These are phyloP conservation scores for Drechslerella dactyloides DNA, from an alignment of 2,329 filamentous ascomycete genomes.

Conservation along the genomic window DNA sequence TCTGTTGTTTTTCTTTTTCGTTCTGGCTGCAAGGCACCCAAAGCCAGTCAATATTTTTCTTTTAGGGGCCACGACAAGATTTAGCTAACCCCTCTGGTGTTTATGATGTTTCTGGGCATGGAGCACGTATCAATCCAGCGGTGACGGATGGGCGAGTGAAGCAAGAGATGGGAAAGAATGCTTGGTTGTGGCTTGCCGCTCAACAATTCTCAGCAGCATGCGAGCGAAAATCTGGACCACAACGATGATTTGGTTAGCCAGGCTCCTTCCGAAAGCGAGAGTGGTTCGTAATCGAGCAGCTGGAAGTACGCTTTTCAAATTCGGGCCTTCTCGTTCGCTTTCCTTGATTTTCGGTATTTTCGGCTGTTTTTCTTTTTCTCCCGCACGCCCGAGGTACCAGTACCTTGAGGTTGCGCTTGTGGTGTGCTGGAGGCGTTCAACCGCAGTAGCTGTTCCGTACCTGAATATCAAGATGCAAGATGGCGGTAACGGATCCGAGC, in stretches of 20 bases:
- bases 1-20: constrained; percentile 8
- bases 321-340: constrained; percentile 2
- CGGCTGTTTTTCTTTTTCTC: constrained; percentile 21
- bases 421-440: not conserved
- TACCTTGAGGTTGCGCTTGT: not conserved
- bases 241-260: constrained; percentile 22
- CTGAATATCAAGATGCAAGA: constrained; percentile 46
- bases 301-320: not conserved
- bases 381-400: not conserved
- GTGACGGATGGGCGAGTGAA: constrained; percentile 39
- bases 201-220: constrained; percentile 33
- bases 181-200: constrained; percentile 38
- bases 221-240: constrained; percentile 23
- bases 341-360: constrained; percentile 25
- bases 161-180: constrained; percentile 16
- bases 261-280: constrained; percentile 39
- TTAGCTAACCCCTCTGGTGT: constrained; percentile 38
- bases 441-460: constrained; percentile 21
- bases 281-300: constrained; percentile 21
- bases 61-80: constrained; percentile 38
- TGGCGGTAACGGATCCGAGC: not conserved
- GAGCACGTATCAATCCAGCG: constrained; percentile 12
- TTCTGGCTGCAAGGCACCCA: constrained; percentile 18
- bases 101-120: constrained; percentile 48
- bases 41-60: constrained; percentile 21